Conservation (phyloP, 139 green algal genomes). For the Limnomonas spitsbergensis region DNA sequence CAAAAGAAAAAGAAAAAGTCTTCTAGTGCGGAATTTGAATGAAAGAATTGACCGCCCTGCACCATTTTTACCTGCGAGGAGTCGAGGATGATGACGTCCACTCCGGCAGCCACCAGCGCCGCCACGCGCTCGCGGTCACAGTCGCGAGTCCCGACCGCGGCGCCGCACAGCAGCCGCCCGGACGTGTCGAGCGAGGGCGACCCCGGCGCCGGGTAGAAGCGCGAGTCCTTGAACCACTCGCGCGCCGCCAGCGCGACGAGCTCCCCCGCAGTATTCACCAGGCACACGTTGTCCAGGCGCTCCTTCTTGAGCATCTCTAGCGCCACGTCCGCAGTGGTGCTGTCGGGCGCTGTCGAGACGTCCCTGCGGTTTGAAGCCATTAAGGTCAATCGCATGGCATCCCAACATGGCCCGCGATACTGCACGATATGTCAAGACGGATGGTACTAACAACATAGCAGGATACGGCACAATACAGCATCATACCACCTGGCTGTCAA, state of each 20-base stretch:
- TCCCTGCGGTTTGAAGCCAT: no score
- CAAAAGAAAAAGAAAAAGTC: no score
- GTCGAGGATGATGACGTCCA: conserved; percentile 90
- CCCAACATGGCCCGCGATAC: no score
- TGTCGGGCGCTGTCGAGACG: not conserved
- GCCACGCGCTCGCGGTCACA: conserved; percentile 45
- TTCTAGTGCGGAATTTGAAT: no score
- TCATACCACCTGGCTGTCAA: no score
- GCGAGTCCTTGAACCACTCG: conserved; percentile 52
- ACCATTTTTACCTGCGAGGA: conserved; percentile 68
- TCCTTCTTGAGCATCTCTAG: conserved; percentile 48
- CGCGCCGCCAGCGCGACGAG: conserved; percentile 69
- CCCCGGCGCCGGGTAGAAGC: conserved; percentile 43
- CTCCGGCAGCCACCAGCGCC: conserved; percentile 36
- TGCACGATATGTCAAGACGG: no score
- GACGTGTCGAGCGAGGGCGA: conserved; percentile 59
- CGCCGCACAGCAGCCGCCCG: conserved; percentile 77
- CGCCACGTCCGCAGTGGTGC: conserved; percentile 41
- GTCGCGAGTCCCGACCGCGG: conserved; percentile 85
- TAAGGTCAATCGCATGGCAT: no score
- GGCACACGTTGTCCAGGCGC: conserved; percentile 67
- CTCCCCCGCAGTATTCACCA: conserved; percentile 65
- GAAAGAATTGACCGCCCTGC: no score
- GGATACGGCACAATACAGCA: no score
- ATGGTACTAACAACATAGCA: no score